Percentiles rank a stretch among this genome's conserved stretches.
Conservation (phyloP, 192 early-diverging fungal genomes). For the Phycomyces nitens region DNA sequence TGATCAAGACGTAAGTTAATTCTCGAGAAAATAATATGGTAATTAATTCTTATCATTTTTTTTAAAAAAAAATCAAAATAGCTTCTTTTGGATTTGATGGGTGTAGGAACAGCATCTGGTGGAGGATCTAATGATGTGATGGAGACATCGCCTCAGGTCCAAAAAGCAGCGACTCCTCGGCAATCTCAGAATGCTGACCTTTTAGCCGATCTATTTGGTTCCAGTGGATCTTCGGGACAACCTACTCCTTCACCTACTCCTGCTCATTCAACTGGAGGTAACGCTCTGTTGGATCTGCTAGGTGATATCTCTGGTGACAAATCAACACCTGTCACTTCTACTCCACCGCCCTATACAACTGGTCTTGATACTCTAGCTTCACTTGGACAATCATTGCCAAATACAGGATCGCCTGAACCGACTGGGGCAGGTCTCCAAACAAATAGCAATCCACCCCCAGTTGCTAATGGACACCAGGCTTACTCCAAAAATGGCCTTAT, state of each 20-base stretch:
- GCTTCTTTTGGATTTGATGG: slow-evolving; percentile 71
- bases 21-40: slow-evolving; percentile 28
- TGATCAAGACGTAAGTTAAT: slow-evolving; percentile 46
- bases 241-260: slow-evolving; percentile 31
- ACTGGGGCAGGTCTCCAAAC: background rate
- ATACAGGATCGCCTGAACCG: background rate
- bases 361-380: slow-evolving; percentile 19
- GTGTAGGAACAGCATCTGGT: slow-evolving; percentile 51
- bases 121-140: slow-evolving; percentile 26
- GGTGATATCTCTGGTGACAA: slow-evolving; percentile 8
- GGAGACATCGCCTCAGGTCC: slow-evolving; percentile 33
- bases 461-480: slow-evolving; percentile 41
- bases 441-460: slow-evolving; percentile 8
- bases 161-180: slow-evolving; percentile 23
- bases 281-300: slow-evolving; percentile 30
- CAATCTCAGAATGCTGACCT: slow-evolving; percentile 45
- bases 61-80: slow-evolving; percentile 26
- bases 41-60: slow-evolving; percentile 27
- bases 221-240: slow-evolving; percentile 17
- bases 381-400: slow-evolving; percentile 10
- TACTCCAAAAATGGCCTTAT: slow-evolving; percentile 79
- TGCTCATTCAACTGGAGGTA: slow-evolving; percentile 21
- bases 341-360: background rate
- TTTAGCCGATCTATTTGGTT: slow-evolving; percentile 76
- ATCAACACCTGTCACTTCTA: slow-evolving; percentile 2